Evolutionary conservation across 1,139 yeast species (phyloP).

Genomic region (Nakaseomyces glabratus): DNA sequence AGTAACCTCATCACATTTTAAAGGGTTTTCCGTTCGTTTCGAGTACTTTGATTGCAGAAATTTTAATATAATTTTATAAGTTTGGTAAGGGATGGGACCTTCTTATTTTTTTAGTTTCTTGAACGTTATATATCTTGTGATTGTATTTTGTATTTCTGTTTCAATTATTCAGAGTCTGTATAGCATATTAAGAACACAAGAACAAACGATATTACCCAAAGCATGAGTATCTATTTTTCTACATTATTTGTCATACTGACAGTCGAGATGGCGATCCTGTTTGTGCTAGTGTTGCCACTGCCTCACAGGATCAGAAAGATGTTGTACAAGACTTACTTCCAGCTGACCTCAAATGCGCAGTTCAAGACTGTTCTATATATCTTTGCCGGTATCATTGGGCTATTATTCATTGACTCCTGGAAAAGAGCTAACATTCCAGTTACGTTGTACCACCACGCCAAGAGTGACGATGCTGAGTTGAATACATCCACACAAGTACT

Average conservation of each 20-base stretch:
- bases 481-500: slow-evolving; percentile 15
- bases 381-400: slow-evolving; percentile 37
- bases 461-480: slow-evolving; percentile 8
- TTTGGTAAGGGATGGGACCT: no score
- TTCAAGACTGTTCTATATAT: slow-evolving; percentile 44
- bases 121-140: no score
- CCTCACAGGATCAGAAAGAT: slow-evolving; percentile 47
- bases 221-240: slow-evolving; percentile 33
- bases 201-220: no score
- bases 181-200: no score
- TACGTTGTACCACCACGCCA: slow-evolving; percentile 17
- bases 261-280: slow-evolving; percentile 45
- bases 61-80: no score
- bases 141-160: no score
- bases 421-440: slow-evolving; percentile 37
- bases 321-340: slow-evolving; percentile 36
- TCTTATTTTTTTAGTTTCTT: no score
- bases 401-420: slow-evolving; percentile 55
- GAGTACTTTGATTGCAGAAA: no score
- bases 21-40: no score
- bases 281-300: slow-evolving; percentile 51
- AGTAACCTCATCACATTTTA: no score
- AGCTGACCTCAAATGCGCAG: slow-evolving; percentile 35
- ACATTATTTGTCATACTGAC: slow-evolving; percentile 35
- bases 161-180: no score